phyloP scores from a whole-genome alignment of 257 asterid species.

The Jaltomata sinuosa region DNA sequence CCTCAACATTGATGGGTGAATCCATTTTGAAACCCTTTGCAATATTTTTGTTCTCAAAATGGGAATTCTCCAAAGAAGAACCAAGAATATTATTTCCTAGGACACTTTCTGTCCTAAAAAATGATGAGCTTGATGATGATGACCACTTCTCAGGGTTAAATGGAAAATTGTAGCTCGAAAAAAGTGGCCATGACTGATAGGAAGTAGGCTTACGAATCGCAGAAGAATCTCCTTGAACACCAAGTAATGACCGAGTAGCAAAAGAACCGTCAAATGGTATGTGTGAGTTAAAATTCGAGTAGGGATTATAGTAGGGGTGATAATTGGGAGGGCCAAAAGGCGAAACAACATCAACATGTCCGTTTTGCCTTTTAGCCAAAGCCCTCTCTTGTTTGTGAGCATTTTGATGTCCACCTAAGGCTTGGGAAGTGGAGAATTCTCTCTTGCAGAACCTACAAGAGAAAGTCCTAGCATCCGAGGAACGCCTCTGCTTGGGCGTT shows the following conservation, averaged over 20 bases:
- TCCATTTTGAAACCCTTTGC: neutral
- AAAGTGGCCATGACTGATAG: slow-evolving; percentile 17
- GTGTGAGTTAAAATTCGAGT: slow-evolving; percentile 19
- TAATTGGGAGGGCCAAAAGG: slow-evolving; percentile 27
- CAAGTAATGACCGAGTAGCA: slow-evolving; percentile 19
- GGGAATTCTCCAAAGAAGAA: neutral
- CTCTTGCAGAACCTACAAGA: slow-evolving; percentile 51
- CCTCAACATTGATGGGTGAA: neutral
- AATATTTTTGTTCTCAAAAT: neutral
- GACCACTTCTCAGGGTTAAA: slow-evolving; percentile 13
- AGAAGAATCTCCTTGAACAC: slow-evolving; percentile 28
- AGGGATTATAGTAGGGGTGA: slow-evolving; percentile 22
- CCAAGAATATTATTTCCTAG: neutral
- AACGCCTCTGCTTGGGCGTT: neutral
- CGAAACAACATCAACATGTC: slow-evolving; percentile 17
- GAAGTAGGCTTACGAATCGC: slow-evolving; percentile 34
- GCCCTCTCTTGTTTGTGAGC: slow-evolving; percentile 74
- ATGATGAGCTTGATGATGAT: slow-evolving; percentile 3
- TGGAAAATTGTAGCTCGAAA: slow-evolving; percentile 7
- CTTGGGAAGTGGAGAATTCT: slow-evolving; percentile 64
- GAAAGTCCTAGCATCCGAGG: slow-evolving; percentile 28
- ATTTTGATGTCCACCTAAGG: slow-evolving; percentile 73
- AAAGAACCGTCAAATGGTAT: slow-evolving; percentile 19
- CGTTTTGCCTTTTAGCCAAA: slow-evolving; percentile 38
- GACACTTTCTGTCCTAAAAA: neutral